A percentile compares a stretch with the other conserved stretches of the same genome.
phyloP scores from a whole-genome alignment of 1,284 basidiomycete species.

The Puccinia coronata region DNA sequence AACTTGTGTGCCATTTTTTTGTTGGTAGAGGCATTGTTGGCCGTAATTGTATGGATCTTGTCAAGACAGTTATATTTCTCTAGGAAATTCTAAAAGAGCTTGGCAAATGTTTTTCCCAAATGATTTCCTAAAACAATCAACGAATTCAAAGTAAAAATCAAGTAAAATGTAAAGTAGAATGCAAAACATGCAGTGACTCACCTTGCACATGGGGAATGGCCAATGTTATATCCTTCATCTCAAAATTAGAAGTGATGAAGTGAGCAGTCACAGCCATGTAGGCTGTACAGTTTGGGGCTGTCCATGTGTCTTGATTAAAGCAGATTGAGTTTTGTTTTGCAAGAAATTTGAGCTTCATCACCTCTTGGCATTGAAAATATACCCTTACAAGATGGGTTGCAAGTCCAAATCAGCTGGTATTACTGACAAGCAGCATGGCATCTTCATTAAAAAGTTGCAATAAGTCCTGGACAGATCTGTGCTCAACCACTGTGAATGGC shows the following conservation, averaged over 20 bases:
- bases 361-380: neutral
- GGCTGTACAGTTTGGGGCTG: neutral
- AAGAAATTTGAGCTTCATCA: neutral
- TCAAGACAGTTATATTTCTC: too few relatives aligned
- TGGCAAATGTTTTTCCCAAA: too few relatives aligned
- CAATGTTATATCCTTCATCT: conserved; percentile 10
- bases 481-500: too few relatives aligned
- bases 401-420: neutral
- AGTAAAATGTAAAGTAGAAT: neutral
- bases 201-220: conserved; percentile 17
- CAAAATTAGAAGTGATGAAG: conserved; percentile 23
- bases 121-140: neutral
- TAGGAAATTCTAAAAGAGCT: too few relatives aligned
- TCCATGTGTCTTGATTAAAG: conserved; percentile 2
- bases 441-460: too few relatives aligned
- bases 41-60: too few relatives aligned
- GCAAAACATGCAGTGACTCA: neutral
- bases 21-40: too few relatives aligned
- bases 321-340: neutral
- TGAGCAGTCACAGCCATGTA: conserved; percentile 28
- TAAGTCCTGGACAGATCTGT: too few relatives aligned
- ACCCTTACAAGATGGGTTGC: neutral
- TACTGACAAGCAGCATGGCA: too few relatives aligned
- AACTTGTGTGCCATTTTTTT: neutral
- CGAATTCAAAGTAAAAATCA: neutral